Evolutionary conservation across 305 asterid genomes (phyloP).

Genomic region (Coffea humblotiana): DNA sequence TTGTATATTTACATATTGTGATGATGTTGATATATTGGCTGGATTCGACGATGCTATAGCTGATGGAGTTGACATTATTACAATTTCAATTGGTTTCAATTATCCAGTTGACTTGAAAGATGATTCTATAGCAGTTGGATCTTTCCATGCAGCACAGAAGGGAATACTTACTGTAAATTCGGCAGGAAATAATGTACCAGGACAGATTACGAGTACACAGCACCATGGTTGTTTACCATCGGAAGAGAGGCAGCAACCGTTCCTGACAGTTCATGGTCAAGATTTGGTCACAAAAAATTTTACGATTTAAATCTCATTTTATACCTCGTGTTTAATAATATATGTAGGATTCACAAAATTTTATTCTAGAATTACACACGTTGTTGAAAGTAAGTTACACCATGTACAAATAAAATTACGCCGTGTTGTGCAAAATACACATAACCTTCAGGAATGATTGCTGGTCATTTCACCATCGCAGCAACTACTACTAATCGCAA

Average conservation of each 20-base stretch:
- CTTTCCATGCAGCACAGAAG: conserved; percentile 9
- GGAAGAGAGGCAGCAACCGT: neutral
- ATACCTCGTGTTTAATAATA: too few species aligned
- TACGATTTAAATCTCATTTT: too few species aligned
- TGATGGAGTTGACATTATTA: conserved; percentile 20
- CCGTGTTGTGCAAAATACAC: too few species aligned
- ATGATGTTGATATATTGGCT: neutral
- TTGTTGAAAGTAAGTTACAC: too few species aligned
- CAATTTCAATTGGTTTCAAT: neutral
- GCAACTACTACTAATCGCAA: conserved; percentile 14
- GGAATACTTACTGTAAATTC: conserved; percentile 1
- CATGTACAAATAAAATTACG: too few species aligned
- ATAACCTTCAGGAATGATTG: too few species aligned
- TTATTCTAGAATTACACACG: too few species aligned
- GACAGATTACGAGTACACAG: neutral
- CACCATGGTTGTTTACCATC: conserved; percentile 20
- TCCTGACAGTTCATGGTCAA: too few species aligned
- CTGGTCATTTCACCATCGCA: conserved; percentile 1
- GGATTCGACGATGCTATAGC: conserved; percentile 24
- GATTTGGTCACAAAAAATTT: too few species aligned
- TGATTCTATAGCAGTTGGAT: conserved; percentile 9
- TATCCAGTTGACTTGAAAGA: neutral
- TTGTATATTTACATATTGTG: neutral
- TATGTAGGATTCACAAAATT: too few species aligned
- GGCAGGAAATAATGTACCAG: neutral